Evolutionary conservation across 2,329 filamentous ascomycete genomes (phyloP).

Genomic region (Aureobasidium leucospermi): DNA sequence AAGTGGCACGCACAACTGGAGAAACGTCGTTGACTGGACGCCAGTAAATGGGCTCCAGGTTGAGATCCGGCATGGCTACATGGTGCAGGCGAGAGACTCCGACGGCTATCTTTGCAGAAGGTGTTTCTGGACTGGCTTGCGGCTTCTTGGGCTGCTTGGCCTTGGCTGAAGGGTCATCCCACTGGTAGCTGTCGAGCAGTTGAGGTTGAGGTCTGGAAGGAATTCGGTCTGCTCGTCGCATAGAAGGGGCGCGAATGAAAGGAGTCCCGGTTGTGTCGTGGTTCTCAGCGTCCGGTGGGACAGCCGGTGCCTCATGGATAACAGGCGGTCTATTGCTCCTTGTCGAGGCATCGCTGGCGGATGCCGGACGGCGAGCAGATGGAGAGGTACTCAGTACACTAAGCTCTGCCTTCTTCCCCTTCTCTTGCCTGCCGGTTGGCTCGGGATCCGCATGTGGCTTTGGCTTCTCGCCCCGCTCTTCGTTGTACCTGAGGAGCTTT

Average conservation of each 20-base stretch:
- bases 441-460: neutral
- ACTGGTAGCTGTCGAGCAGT: conserved; percentile 41
- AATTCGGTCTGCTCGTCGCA: conserved; percentile 18
- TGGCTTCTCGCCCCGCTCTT: conserved; percentile 28
- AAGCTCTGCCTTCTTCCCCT: conserved; percentile 7
- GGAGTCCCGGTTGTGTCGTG: conserved; percentile 40
- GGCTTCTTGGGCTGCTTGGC: conserved; percentile 17
- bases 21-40: conserved; percentile 85
- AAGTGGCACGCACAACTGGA: conserved; percentile 75
- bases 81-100: conserved; percentile 85
- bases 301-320: conserved; percentile 13
- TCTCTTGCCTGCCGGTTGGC: neutral
- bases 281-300: conserved; percentile 13
- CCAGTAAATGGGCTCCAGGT: conserved; percentile 98
- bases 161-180: conserved; percentile 34
- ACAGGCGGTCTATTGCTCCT: neutral
- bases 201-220: conserved; percentile 29
- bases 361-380: neutral
- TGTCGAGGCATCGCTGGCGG: neutral
- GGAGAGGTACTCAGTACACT: neutral
- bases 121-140: conserved; percentile 20
- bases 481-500: conserved; percentile 28
- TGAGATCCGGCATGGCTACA: conserved; percentile 69
- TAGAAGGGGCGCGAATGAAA: conserved; percentile 43
- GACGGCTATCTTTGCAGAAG: conserved; percentile 62